A percentile compares a stretch with the other conserved stretches of the same genome.
Evolutionary conservation across 345 rosid genomes (phyloP).

Genomic region (Psidium guajava): DNA sequence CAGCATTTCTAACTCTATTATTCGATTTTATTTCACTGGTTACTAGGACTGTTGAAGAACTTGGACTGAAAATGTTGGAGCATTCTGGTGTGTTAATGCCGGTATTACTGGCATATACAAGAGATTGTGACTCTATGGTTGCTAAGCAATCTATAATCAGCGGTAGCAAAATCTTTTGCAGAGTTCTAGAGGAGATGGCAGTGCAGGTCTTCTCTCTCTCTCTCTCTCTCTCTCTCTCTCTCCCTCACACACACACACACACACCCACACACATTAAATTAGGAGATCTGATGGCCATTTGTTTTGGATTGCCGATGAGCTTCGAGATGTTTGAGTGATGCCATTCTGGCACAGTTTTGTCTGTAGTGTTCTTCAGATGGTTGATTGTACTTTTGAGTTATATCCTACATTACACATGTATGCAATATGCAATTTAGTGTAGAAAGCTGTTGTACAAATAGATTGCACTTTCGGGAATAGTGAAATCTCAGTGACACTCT

Average conservation of each 20-base stretch:
- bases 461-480: background rate
- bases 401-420: background rate
- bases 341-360: background rate
- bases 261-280: background rate
- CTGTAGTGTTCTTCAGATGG: background rate
- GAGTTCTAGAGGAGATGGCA: conserved; percentile 63
- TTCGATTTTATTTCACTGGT: background rate
- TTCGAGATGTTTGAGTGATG: background rate
- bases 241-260: background rate
- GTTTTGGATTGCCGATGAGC: background rate
- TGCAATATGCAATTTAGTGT: background rate
- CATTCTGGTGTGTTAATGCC: conserved; percentile 40
- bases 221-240: background rate
- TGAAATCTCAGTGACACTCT: background rate
- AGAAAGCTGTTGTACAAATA: background rate
- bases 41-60: conserved; percentile 75
- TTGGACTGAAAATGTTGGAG: conserved; percentile 59
- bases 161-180: conserved; percentile 52
- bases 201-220: conserved; percentile 42
- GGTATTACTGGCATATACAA: conserved; percentile 45
- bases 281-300: background rate
- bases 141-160: conserved; percentile 53
- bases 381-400: background rate
- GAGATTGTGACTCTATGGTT: conserved; percentile 51
- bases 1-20: background rate